Base-by-base conservation (phyloP, 768 basidiomycete genomes). In the Leccinum arenicola region DNA sequence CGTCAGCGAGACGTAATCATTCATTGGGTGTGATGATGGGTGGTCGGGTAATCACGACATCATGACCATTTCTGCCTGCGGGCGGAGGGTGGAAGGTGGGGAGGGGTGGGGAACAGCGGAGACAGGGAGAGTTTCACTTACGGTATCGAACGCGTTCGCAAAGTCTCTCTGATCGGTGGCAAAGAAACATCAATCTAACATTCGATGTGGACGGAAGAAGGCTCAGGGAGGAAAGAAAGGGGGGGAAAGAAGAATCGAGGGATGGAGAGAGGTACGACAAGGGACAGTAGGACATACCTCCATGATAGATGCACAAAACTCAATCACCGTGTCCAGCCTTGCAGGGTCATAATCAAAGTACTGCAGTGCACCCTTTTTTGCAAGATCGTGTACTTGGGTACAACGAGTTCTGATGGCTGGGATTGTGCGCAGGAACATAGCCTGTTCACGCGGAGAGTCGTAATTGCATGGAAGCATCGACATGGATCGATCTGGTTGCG, bases 351-450 rank as follows among this genome's bases (percentile, higher is more conserved):
- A 93, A 23, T 87, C 84, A 69, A 96, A 96, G 74, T 92, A 95
- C 64, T 94, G 77, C 11, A 97, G 82, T 66, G 88, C 83, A 53
- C 85, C 88, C 61, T 81, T 69, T 70, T 84, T 76, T 12, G 92
- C 95, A 19, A 96, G 85, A 29, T 85, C 81, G 71, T 89, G 85
- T 35, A 98, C 93, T 45, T 81, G 81, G 11, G 74, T 70, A 73
- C 94, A 98, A 47, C 93, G 82, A 66, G 95, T 88, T 50, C 96
- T 84, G 66, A 98, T 93, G n/a, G 94, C 84, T 15, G 92, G 89
- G 3, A 97, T 80, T 0, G 91, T 93, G 33, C 89, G 87, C 48
- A 97, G 83, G 68, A 95, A 95, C 6, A 74, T 76, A 25, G 86
- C 84, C 40, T 61, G 66, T 43, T 49, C 62, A 52, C 50, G 63